These are phyloP conservation scores for Colletotrichum kahawae DNA, from an alignment of 2,329 filamentous ascomycete species.

Conservation along the genomic window DNA sequence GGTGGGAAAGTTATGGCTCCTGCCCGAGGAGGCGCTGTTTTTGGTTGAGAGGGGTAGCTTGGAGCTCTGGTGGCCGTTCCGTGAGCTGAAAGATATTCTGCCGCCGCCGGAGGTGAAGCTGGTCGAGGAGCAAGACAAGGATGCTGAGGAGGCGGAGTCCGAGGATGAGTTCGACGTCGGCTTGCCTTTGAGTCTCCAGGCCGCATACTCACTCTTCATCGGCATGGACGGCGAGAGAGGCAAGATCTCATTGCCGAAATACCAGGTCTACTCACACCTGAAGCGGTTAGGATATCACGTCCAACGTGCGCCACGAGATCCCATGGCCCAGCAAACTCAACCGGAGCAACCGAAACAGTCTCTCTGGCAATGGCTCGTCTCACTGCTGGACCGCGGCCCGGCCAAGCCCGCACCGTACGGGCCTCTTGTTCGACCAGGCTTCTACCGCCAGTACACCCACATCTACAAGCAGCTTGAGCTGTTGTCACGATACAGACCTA, in stretches of 20 bases:
- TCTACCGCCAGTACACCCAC: conserved; percentile 69
- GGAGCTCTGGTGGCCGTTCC: conserved; percentile 82
- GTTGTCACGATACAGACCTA: conserved; percentile 72
- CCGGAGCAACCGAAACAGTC: conserved; percentile 25
- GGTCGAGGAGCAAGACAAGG: conserved; percentile 25
- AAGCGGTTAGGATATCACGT: conserved; percentile 85
- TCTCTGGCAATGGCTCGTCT: conserved; percentile 60
- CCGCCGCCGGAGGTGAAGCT: conserved; percentile 33
- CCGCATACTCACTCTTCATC: conserved; percentile 84
- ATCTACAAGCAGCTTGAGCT: conserved; percentile 81
- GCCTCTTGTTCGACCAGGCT: conserved; percentile 65
- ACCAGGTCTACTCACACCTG: conserved; percentile 85
- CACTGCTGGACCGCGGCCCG: conserved; percentile 41
- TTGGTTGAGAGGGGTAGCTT: conserved; percentile 86
- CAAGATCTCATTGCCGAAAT: conserved; percentile 75
- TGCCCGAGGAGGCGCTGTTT: conserved; percentile 92
- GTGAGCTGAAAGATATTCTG: conserved; percentile 54
- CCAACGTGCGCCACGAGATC: conserved; percentile 62
- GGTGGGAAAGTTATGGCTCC: conserved; percentile 75
- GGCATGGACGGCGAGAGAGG: conserved; percentile 69
- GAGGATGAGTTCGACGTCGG: conserved; percentile 63
- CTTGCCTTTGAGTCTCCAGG: conserved; percentile 88
- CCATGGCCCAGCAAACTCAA: neutral
- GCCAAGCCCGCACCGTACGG: conserved; percentile 46
- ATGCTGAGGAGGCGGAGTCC: conserved; percentile 28